Conservation (phyloP, 2,329 filamentous ascomycete species). For the Fusarium sp. region DNA sequence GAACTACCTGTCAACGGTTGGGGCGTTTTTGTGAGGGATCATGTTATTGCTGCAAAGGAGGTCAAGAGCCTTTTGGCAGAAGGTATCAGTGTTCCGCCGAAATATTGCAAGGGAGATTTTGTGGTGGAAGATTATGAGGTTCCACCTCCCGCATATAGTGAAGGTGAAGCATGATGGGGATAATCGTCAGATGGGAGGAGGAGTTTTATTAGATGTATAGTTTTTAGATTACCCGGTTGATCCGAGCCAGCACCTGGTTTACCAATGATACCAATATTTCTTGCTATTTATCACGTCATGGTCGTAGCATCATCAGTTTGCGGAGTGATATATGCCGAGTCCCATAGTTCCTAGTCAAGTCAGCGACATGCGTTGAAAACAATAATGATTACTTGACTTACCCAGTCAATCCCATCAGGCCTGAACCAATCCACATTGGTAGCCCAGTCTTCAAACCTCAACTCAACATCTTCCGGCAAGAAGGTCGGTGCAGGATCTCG, state of each 20-base stretch:
- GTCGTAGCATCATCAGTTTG: background rate
- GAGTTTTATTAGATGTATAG: fast-evolving
- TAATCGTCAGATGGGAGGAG: fast-evolving
- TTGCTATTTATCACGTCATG: background rate
- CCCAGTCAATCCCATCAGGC: constrained; percentile 22
- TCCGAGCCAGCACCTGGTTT: background rate
- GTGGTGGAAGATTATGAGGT: background rate
- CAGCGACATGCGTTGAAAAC: fast-evolving
- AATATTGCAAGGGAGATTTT: background rate
- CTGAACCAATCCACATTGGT: constrained; percentile 22
- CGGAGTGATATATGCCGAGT: constrained; percentile 7
- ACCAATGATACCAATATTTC: background rate
- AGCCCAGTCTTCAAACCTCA: constrained; percentile 21
- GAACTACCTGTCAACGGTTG: constrained; percentile 1
- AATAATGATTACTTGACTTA: background rate
- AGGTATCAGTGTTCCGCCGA: background rate
- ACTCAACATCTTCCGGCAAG: background rate
- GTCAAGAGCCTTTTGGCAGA: background rate
- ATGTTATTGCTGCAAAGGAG: background rate
- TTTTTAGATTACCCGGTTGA: background rate
- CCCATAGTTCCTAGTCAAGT: background rate
- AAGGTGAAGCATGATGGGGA: background rate
- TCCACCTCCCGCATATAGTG: constrained; percentile 8
- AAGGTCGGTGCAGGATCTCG: constrained; percentile 7
- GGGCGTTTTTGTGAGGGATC: background rate